Evolutionary conservation across 228 moss, liverwort and hornwort genomes (phyloP).

Genomic region (Sphagnum magellanicum): DNA sequence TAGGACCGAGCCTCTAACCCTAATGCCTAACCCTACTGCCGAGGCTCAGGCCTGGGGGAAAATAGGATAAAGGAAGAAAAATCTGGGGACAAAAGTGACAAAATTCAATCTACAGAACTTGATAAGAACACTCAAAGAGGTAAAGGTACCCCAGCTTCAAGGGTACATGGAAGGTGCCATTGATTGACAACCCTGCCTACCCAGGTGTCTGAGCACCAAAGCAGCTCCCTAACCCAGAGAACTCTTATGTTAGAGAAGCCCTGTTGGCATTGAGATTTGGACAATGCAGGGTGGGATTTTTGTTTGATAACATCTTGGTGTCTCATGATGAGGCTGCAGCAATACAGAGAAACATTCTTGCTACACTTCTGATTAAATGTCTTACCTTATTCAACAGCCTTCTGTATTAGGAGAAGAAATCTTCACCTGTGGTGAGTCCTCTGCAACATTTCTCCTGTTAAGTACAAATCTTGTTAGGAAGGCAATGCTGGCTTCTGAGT

Average conservation of each 20-base stretch:
- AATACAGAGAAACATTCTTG: constrained; percentile 50
- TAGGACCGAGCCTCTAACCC: too few relatives aligned
- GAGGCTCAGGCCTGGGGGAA: too few relatives aligned
- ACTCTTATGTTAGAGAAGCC: constrained; percentile 78
- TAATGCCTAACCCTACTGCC: too few relatives aligned
- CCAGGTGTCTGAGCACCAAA: constrained; percentile 80
- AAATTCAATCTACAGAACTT: too few relatives aligned
- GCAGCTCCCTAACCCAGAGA: constrained; percentile 76
- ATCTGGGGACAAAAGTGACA: too few relatives aligned
- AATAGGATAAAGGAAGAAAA: too few relatives aligned
- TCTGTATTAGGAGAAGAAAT: constrained; percentile 51
- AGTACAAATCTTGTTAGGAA: too few relatives aligned
- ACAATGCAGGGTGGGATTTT: constrained; percentile 95
- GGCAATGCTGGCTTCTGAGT: background rate
- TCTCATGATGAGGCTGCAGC: constrained; percentile 61
- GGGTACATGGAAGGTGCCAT: constrained; percentile 78
- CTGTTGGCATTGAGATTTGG: constrained; percentile 98
- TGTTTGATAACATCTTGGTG: constrained; percentile 86
- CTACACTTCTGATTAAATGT: constrained; percentile 31
- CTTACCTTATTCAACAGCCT: constrained; percentile 42
- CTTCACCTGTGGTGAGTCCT: constrained; percentile 22
- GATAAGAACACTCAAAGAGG: too few relatives aligned
- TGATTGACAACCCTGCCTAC: constrained; percentile 75
- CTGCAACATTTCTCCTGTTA: background rate
- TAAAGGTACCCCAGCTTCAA: constrained; percentile 75